phyloP scores from a whole-genome alignment of 257 asterid genomes.

The Mentha longifolia region DNA sequence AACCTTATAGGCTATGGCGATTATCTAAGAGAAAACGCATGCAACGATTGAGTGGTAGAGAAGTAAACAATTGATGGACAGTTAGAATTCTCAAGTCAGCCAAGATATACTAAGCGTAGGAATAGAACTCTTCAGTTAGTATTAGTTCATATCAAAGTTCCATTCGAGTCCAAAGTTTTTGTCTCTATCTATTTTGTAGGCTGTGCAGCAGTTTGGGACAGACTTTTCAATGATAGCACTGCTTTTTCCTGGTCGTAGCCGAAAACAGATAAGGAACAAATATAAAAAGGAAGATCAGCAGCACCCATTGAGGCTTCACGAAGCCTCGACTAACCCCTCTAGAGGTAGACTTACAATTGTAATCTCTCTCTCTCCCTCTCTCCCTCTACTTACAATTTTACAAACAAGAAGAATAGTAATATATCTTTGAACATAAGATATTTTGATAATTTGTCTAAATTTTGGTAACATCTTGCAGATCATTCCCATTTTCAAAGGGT shows the following conservation, averaged over 20 bases:
- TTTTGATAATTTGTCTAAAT: neutral
- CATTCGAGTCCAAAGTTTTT: neutral
- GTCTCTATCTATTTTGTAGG: slow-evolving; percentile 46
- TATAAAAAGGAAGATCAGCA: slow-evolving; percentile 84
- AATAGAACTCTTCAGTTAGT: neutral
- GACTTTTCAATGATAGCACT: slow-evolving; percentile 86
- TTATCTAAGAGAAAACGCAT: neutral
- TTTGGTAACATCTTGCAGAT: slow-evolving; percentile 52
- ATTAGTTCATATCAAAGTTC: neutral
- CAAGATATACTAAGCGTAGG: neutral
- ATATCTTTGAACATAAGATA: neutral
- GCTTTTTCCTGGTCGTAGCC: slow-evolving; percentile 80
- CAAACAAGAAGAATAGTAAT: neutral
- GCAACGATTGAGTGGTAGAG: neutral
- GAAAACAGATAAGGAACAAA: slow-evolving; percentile 67
- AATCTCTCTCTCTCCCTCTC: neutral
- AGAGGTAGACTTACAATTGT: slow-evolving; percentile 47
- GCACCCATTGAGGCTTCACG: slow-evolving; percentile 75
- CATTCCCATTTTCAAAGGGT: slow-evolving; percentile 59
- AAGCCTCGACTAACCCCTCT: slow-evolving; percentile 70
- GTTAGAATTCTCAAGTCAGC: neutral
- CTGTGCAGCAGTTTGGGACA: slow-evolving; percentile 79
- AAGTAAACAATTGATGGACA: neutral
- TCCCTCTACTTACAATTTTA: neutral
- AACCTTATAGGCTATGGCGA: neutral